Conservation (phyloP, 352 stramenopile genomes). For the Phytophthora capsici region DNA sequence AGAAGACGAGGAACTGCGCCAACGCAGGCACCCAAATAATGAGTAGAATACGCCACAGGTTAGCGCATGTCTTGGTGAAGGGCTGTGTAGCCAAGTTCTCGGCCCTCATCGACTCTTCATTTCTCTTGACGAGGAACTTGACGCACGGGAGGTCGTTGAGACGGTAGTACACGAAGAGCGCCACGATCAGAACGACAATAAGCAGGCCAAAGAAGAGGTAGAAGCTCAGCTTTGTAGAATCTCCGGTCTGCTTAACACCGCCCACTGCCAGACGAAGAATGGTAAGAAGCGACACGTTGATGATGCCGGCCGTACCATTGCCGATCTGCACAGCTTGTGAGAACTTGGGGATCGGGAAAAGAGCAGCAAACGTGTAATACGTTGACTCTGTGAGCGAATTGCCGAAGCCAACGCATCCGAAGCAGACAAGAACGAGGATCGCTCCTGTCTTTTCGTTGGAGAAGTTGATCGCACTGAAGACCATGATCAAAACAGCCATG, state of each 20-base stretch:
- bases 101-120: slow-evolving; percentile 22
- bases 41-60: slow-evolving; percentile 49
- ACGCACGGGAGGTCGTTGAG: slow-evolving; percentile 48
- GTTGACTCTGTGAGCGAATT: slow-evolving; percentile 67
- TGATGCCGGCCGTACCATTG: slow-evolving; percentile 52
- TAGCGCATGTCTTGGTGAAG: slow-evolving; percentile 15
- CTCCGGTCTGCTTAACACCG: slow-evolving; percentile 46
- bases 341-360: slow-evolving; percentile 74
- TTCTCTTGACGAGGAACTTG: slow-evolving; percentile 63
- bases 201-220: slow-evolving; percentile 72
- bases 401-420: slow-evolving; percentile 54
- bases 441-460: slow-evolving; percentile 53
- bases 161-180: slow-evolving; percentile 51
- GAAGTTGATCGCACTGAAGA: slow-evolving; percentile 63
- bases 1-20: slow-evolving; percentile 66
- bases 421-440: slow-evolving; percentile 62
- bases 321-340: slow-evolving; percentile 77
- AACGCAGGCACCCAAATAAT: slow-evolving; percentile 62
- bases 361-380: slow-evolving; percentile 67
- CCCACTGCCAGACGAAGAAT: slow-evolving; percentile 58
- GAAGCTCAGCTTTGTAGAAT: slow-evolving; percentile 45
- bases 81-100: slow-evolving; percentile 18
- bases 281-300: slow-evolving; percentile 67
- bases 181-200: slow-evolving; percentile 52
- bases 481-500: slow-evolving; percentile 64